Percentiles rank a stretch among this genome's conserved stretches.
Conservation (phyloP, 2,329 filamentous ascomycete genomes). For the Diaporthe sp. region DNA sequence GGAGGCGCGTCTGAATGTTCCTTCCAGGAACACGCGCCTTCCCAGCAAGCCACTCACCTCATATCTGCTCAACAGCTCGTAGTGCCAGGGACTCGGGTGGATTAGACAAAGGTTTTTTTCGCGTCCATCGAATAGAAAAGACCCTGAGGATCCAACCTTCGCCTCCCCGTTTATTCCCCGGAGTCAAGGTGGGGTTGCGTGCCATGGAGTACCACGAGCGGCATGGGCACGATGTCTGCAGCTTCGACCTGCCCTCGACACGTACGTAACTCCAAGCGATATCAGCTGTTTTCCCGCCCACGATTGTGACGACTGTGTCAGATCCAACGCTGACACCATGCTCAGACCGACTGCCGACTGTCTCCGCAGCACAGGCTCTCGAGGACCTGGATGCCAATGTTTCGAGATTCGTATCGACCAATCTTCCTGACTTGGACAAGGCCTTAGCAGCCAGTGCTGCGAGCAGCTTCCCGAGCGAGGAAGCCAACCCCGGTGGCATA, state of each 20-base stretch:
- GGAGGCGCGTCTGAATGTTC: constrained; percentile 27
- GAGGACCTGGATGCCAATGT: constrained; percentile 68
- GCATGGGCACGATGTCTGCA: constrained; percentile 72
- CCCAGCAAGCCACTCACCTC: background rate
- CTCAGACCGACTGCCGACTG: constrained; percentile 80
- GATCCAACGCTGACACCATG: constrained; percentile 17
- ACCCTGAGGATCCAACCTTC: background rate
- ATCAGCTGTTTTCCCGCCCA: constrained; percentile 34
- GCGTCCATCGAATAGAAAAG: background rate
- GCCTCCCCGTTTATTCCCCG: background rate
- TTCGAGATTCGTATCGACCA: constrained; percentile 67
- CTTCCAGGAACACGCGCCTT: constrained; percentile 1
- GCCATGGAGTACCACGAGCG: constrained; percentile 71
- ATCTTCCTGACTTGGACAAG: constrained; percentile 66
- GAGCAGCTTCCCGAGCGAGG: constrained; percentile 38
- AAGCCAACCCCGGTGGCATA: constrained; percentile 66
- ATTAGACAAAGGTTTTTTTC: background rate
- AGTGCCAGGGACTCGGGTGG: background rate
- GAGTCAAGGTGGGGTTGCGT: background rate
- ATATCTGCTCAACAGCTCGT: constrained; percentile 1
- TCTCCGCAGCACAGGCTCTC: constrained; percentile 81
- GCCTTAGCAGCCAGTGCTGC: constrained; percentile 54
- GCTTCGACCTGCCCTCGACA: constrained; percentile 68
- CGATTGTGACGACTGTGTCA: constrained; percentile 1
- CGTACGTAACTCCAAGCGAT: constrained; percentile 56